Evolutionary conservation across 768 basidiomycete genomes (phyloP), one percentile per base, ranked within the genome.

Genomic region (Pleurotus cornucopiae): DNA sequence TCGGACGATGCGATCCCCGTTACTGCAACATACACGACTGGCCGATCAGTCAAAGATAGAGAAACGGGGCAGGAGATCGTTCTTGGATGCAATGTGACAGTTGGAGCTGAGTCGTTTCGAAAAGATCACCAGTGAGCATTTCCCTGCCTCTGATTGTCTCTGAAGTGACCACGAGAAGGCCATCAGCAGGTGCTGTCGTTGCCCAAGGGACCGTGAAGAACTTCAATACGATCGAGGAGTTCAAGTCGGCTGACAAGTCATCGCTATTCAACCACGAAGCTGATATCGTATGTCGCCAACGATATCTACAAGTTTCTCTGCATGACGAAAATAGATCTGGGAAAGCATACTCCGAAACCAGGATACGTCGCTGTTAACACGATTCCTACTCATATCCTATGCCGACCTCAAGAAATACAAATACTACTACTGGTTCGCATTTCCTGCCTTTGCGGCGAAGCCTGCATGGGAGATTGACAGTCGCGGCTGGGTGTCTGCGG

Each of bases 351-450:
- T 76, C 45, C 66, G 73, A 26, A 80, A 76, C 54, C 78, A 79
- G 44, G 77, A 84, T 58, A 73, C 83, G 0, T 66, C 81, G 4
- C 69, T 77, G 11, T 76, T 98, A 40, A 89, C 81, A 55, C 80
- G 80, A 3, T 98, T 98, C 73, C 77, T 98, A 18, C 76, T 97
- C 49, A 89, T 99, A 63, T 94, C 94, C 0, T 98, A 86, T 63
- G 92, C 97, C 0, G 97, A 99, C 70, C 85, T 99, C 62, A 99
- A 98, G 79, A 98, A 95, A 69, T 98, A 97, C 77, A 89, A 88
- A 62, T 98, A 94, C 67, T 94, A 88, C 65, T 98, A 98, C 71
- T 99, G 96, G 97, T 98, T 98, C 65, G 89, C 91, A 0, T 97
- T 98, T 69, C 96, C 97, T 2, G 93, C 95, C 0, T 86, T 98